A percentile compares a stretch with the other conserved stretches of the same genome.
phyloP scores from a whole-genome alignment of 164 flowering plant species.

The Liquidambar formosana region DNA sequence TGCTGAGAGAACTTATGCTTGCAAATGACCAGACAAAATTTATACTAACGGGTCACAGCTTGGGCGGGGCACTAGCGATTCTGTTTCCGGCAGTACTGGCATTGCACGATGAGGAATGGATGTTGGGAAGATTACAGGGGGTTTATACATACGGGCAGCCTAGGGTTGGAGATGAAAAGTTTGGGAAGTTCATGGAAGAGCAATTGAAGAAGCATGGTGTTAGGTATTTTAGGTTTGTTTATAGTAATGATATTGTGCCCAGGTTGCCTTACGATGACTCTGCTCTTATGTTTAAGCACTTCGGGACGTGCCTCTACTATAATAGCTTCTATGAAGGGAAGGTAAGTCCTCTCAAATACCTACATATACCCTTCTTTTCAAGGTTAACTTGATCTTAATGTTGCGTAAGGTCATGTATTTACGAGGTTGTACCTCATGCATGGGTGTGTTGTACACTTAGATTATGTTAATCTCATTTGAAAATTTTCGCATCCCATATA shows the following conservation, averaged over 20 bases:
- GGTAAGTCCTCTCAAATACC: too few relatives aligned
- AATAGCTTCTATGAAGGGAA: constrained; percentile 40
- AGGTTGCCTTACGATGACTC: constrained; percentile 53
- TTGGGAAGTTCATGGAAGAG: constrained; percentile 37
- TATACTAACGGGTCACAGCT: constrained; percentile 63
- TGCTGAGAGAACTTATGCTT: constrained; percentile 28
- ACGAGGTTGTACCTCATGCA: too few relatives aligned
- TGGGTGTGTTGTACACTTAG: too few relatives aligned
- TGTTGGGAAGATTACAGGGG: constrained; percentile 43
- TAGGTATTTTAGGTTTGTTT: constrained; percentile 48
- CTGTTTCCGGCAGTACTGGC: constrained; percentile 49
- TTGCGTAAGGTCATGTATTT: too few relatives aligned
- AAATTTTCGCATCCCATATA: too few relatives aligned
- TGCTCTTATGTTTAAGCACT: too few relatives aligned
- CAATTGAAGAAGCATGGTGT: constrained; percentile 16
- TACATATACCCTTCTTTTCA: too few relatives aligned
- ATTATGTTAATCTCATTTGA: too few relatives aligned
- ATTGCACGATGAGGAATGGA: constrained; percentile 35
- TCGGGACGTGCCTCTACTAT: too few relatives aligned
- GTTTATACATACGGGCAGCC: constrained; percentile 71
- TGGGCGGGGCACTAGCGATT: constrained; percentile 65
- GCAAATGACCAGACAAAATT: constrained; percentile 32
- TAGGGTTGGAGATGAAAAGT: constrained; percentile 54
- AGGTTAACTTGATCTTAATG: too few relatives aligned
- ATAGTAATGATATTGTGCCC: constrained; percentile 52